phyloP scores from a whole-genome alignment of 108 stramenopile genomes.

The Stephanodiscus minutulus region DNA sequence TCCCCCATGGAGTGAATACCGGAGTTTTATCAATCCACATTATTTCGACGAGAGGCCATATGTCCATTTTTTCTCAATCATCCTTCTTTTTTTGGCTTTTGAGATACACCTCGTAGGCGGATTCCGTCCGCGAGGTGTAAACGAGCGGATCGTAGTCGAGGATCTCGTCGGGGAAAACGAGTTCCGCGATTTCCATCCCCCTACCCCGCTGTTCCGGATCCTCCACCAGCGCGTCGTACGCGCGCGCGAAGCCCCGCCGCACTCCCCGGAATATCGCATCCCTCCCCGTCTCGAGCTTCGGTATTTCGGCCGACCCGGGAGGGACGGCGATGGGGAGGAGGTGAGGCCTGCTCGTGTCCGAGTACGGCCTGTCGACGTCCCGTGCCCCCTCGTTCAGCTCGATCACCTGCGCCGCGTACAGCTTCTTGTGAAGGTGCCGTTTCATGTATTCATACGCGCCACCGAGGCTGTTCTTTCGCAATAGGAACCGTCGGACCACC shows the following conservation, averaged over 20 bases:
- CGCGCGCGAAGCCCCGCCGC: constrained; percentile 87
- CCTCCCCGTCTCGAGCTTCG: constrained; percentile 77
- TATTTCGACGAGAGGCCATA: too few species aligned
- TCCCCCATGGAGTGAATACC: too few species aligned
- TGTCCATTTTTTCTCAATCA: not conserved
- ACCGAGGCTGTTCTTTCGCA: constrained; percentile 73
- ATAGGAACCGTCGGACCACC: constrained; percentile 84
- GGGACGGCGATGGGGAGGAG: constrained; percentile 83
- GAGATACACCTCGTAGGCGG: constrained; percentile 62
- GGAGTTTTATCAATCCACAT: too few species aligned
- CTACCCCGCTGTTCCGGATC: constrained; percentile 76
- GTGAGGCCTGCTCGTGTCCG: constrained; percentile 59
- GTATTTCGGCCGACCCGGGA: constrained; percentile 81
- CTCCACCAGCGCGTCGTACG: constrained; percentile 88
- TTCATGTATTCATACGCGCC: constrained; percentile 65
- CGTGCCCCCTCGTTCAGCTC: constrained; percentile 73
- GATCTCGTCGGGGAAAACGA: constrained; percentile 86
- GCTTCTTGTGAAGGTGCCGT: constrained; percentile 75
- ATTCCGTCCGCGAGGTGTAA: constrained; percentile 34
- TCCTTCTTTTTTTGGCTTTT: constrained; percentile 16
- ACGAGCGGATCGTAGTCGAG: constrained; percentile 74
- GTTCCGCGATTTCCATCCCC: constrained; percentile 62
- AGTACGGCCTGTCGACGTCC: constrained; percentile 49
- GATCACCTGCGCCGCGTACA: constrained; percentile 87
- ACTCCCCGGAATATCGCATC: constrained; percentile 86